Evolutionary conservation across 345 rosid species (phyloP), one percentile per base, ranked within the genome.

Genomic region (Lumnitzera racemosa): DNA sequence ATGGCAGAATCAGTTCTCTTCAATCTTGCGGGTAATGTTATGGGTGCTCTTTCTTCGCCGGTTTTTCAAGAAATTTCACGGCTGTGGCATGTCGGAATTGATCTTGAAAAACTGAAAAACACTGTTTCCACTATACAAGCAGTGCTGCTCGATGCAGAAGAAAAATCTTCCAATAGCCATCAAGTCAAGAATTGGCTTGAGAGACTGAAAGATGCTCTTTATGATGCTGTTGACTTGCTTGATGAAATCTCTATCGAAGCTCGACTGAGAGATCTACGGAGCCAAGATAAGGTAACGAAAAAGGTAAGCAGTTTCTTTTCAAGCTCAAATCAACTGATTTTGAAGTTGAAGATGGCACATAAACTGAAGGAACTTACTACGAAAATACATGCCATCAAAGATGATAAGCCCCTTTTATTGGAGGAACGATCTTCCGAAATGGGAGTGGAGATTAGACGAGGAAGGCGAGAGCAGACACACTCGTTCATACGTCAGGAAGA

Each of bases 211-310:
- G 73, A 43, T n/a, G 72, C 61, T 0, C 24, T 69, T 11, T 72
- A 66, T 49, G 77, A 72, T 57, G 75, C 64, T 5, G 79, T 73
- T 23, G 81, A 74, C 56, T 46, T 77, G 58, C 61, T 71, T 1
- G 76, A 71, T 49, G 78, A 68, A 12, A 53, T 74, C 51, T 47
- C 70, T 13, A 29, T 68, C 1, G 63, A 63, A 47, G 63, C 27
- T 23, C 16, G 23, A 49, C 58, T 47, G 49, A 59, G 49, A 16
- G 64, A 57, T 10, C 12, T 10, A 53, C 15, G 16, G 67, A 13
- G 4, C 15, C 36, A 25, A 0, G 15, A 49, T 24, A 2, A 52
- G 7, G 9, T 27, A n/a, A 2, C 12, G 16, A 56, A 64, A 15
- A 10, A 64, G 43, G 24, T 56, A 15, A 24, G 50, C 31, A 4